These are phyloP conservation scores for Ricinus communis DNA, from an alignment of 345 rosid species.

Conservation along the genomic window DNA sequence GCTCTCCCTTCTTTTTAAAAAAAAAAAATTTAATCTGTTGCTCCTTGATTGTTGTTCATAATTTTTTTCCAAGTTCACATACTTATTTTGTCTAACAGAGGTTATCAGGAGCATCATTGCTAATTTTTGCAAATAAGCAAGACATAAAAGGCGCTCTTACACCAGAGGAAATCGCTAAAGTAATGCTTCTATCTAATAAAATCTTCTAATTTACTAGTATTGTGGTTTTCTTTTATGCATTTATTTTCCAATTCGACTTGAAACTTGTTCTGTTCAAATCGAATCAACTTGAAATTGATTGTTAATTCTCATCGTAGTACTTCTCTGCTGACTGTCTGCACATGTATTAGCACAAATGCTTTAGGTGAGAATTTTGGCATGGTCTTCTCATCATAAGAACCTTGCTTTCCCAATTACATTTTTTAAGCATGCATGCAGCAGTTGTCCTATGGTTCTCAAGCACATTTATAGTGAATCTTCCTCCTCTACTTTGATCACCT, in stretches of 20 bases:
- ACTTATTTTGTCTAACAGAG: conserved; percentile 49
- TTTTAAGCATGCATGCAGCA: not conserved
- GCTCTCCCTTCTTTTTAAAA: no score
- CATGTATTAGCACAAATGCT: no score
- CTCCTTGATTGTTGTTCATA: not conserved
- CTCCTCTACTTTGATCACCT: not conserved
- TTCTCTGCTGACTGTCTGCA: no score
- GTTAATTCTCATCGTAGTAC: not conserved
- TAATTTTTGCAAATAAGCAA: conserved; percentile 86
- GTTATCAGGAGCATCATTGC: conserved; percentile 83
- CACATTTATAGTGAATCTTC: not conserved
- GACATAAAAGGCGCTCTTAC: conserved; percentile 85
- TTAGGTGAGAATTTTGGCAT: no score
- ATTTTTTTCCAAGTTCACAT: not conserved
- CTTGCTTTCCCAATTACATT: not conserved
- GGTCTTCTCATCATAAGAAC: no score
- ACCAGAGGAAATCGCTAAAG: conserved; percentile 83
- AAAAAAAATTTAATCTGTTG: no score
- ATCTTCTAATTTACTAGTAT: not conserved
- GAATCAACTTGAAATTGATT: not conserved
- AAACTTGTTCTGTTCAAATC: no score
- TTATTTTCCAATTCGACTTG: no score
- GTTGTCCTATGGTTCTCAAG: not conserved
- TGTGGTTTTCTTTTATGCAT: not conserved
- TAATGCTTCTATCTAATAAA: conserved; percentile 23